Conservation (phyloP, 2,329 filamentous ascomycete species). For the Fusarium domesticum region DNA sequence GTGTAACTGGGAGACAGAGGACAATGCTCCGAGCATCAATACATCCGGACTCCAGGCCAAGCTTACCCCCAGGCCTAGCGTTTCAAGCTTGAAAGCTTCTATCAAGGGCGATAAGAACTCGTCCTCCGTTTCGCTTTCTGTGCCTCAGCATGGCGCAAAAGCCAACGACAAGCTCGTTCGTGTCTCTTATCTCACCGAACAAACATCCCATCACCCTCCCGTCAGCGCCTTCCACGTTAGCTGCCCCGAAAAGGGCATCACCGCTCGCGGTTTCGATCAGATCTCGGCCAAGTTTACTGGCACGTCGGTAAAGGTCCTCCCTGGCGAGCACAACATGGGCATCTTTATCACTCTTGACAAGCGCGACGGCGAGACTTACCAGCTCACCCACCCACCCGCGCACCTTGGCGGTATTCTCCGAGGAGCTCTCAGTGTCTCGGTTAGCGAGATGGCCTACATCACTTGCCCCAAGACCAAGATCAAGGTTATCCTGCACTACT, state of each 20-base stretch:
- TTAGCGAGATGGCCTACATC: constrained; percentile 84
- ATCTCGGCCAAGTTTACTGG: constrained; percentile 97
- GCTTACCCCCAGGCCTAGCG: constrained; percentile 40
- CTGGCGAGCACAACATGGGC: constrained; percentile 89
- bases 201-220: constrained; percentile 95
- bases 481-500: constrained; percentile 88
- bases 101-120: constrained; percentile 44
- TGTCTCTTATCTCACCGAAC: constrained; percentile 92
- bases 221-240: constrained; percentile 94
- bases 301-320: constrained; percentile 85
- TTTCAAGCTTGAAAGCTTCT: constrained; percentile 47
- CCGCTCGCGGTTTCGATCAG: constrained; percentile 89
- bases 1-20: constrained; percentile 94
- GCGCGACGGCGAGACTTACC: constrained; percentile 84
- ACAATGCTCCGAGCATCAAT: constrained; percentile 66
- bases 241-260: constrained; percentile 86
- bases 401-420: constrained; percentile 84
- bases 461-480: constrained; percentile 86
- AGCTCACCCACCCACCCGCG: constrained; percentile 90
- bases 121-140: constrained; percentile 50
- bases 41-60: constrained; percentile 42
- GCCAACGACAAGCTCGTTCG: constrained; percentile 58
- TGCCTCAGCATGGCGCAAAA: constrained; percentile 46
- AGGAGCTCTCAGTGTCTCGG: constrained; percentile 83
- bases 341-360: constrained; percentile 88